Evolutionary conservation across 2,329 filamentous ascomycete genomes (phyloP), one percentile per base, ranked within the genome.

Genomic region (Colletotrichum tropicicola): DNA sequence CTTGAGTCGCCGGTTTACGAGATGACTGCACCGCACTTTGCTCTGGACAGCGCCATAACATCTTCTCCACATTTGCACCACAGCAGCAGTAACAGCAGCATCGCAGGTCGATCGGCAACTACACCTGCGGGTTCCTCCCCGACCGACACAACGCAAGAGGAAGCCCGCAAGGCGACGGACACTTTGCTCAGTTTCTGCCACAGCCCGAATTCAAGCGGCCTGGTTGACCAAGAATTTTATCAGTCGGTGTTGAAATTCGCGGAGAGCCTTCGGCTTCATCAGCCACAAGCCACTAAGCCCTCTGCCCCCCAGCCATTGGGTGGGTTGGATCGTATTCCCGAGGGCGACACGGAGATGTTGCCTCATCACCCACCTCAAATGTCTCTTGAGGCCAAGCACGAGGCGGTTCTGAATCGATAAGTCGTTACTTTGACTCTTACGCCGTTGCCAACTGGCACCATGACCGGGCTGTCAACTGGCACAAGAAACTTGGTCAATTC

Each of bases 131-230:
- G 87, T 66, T 85, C 86, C 41, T 85, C 88, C 52, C 85, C 90
- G 2, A 86, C 79, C 27, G 91, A 91, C 2, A 92, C 91, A 0
- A 93, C 91, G 0, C 92, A 94, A 70, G 94, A 98, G 70, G 94
- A 98, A 75, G 94, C 94, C 4, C 87, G 92, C 39, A 86, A 89
- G 54, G 95, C 94, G 2, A 85, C 97, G 5, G 91, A 95, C 71
- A 89, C 94, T 3, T 87, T 98, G 19, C 86, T 97, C 75, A 90
- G 80, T 65, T 97, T 95, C 73, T 91, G 98, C 75, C 87, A 93
- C 70, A 89, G 89, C 65, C 87, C 91, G 69, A 88, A 89, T 12
- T 79, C 83, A 0, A 81, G 77, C 21, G 90, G 89, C 1, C 86
- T 93, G 30, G 87, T 92, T 15, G 92, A 96, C 72, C 87, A 93